These are phyloP conservation scores for Isabelozyma rhagii DNA, from an alignment of 805 yeast species.

Conservation along the genomic window DNA sequence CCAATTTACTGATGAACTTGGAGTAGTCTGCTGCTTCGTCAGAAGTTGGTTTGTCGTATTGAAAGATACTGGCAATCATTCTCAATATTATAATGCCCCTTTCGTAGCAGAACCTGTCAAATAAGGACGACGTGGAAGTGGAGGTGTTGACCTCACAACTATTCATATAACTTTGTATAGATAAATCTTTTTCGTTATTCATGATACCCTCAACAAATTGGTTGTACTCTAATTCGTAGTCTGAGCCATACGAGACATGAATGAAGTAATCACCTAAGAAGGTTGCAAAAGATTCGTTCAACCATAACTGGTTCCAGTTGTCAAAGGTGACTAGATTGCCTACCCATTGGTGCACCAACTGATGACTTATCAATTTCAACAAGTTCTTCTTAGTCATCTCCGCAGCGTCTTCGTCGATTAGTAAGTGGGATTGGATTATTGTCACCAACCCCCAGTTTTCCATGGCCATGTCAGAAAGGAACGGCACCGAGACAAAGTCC, in stretches of 20 bases:
- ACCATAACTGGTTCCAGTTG: slow-evolving; percentile 67
- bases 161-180: slow-evolving; percentile 33
- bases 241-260: slow-evolving; percentile 12
- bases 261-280: slow-evolving; percentile 54
- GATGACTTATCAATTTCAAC: slow-evolving; percentile 64
- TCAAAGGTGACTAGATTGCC: slow-evolving; percentile 69
- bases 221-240: slow-evolving; percentile 2
- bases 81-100: slow-evolving; percentile 57
- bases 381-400: slow-evolving; percentile 29
- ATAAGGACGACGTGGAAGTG: slow-evolving; percentile 44
- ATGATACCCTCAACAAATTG: slow-evolving; percentile 4
- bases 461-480: slow-evolving; percentile 74
- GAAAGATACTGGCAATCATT: slow-evolving; percentile 48
- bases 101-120: slow-evolving; percentile 50
- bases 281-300: slow-evolving; percentile 78
- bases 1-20: slow-evolving; percentile 21
- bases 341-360: slow-evolving; percentile 76
- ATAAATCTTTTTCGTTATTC: slow-evolving; percentile 33
- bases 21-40: slow-evolving; percentile 16
- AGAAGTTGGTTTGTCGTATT: slow-evolving; percentile 15
- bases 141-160: slow-evolving; percentile 6
- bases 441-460: slow-evolving; percentile 75
- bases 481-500: slow-evolving; percentile 68
- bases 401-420: slow-evolving; percentile 16
- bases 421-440: slow-evolving; percentile 48